Evolutionary conservation across 352 stramenopile genomes (phyloP).

Genomic region (Globisporangium splendens): DNA sequence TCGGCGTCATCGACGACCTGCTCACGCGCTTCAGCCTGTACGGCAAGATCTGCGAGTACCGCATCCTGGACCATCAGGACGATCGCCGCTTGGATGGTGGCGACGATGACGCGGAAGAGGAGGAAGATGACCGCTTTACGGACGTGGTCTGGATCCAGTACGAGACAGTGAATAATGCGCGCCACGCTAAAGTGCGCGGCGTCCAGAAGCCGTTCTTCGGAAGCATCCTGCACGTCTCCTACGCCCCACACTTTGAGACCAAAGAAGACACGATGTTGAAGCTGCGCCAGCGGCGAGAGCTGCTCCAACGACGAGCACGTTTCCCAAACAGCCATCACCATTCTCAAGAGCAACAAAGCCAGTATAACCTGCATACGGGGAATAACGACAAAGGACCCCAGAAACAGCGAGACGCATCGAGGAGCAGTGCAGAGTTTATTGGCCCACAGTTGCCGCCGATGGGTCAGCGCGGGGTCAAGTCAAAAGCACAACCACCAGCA

Average conservation of each 20-base stretch:
- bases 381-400: not conserved
- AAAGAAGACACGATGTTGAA: slow-evolving; percentile 58
- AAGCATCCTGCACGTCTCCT: slow-evolving; percentile 54
- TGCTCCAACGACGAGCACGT: slow-evolving; percentile 22
- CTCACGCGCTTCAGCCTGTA: slow-evolving; percentile 51
- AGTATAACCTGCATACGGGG: too few species aligned
- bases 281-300: slow-evolving; percentile 48
- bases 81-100: slow-evolving; percentile 16
- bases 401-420: not conserved
- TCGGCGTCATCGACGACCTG: slow-evolving; percentile 55
- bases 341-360: not conserved
- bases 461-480: not conserved
- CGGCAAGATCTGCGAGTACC: slow-evolving; percentile 45
- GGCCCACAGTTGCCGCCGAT: slow-evolving; percentile 1
- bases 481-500: not conserved
- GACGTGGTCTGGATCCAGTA: slow-evolving; percentile 72
- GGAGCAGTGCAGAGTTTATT: slow-evolving; percentile 3
- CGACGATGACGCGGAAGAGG: slow-evolving; percentile 4
- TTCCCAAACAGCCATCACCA: not conserved
- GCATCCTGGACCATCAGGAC: slow-evolving; percentile 43
- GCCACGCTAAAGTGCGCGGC: slow-evolving; percentile 54
- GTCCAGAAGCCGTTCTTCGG: slow-evolving; percentile 68
- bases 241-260: slow-evolving; percentile 62
- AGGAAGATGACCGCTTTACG: slow-evolving; percentile 36
- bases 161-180: slow-evolving; percentile 72